These are phyloP conservation scores for Neofusicoccum laricinum DNA, from an alignment of 2,329 filamentous ascomycete genomes.

Conservation along the genomic window DNA sequence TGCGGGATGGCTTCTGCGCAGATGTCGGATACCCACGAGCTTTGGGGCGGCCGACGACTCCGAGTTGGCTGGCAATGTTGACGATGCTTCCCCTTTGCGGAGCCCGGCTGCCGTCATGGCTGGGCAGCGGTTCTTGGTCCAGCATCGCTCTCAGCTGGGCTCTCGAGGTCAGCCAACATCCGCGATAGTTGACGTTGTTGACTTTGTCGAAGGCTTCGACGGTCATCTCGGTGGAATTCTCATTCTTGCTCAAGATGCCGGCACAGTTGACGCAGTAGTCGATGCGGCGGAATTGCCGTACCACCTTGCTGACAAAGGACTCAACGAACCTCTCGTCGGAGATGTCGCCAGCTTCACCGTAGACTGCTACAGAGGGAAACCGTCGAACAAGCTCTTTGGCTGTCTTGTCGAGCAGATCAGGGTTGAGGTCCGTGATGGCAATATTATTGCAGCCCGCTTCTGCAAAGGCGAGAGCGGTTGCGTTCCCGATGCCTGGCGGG, in stretches of 20 bases:
- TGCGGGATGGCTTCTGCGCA: not conserved
- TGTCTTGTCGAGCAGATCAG: conserved; percentile 38
- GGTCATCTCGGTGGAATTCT: conserved; percentile 47
- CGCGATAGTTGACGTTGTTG: conserved; percentile 56
- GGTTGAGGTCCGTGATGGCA: conserved; percentile 54
- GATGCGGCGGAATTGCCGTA: conserved; percentile 43
- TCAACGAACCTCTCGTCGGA: conserved; percentile 47
- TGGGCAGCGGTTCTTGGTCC: conserved; percentile 50
- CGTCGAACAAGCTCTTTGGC: conserved; percentile 31
- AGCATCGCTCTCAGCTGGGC: conserved; percentile 53
- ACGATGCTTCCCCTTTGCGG: conserved; percentile 46
- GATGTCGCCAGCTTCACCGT: conserved; percentile 45
- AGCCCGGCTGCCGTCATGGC: conserved; percentile 43
- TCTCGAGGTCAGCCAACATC: conserved; percentile 56
- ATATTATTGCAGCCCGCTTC: conserved; percentile 50
- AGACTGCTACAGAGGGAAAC: conserved; percentile 35
- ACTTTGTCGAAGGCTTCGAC: conserved; percentile 52
- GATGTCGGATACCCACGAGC: conserved; percentile 31
- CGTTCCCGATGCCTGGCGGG: conserved; percentile 53
- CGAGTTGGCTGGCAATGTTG: conserved; percentile 55
- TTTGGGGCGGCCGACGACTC: conserved; percentile 33
- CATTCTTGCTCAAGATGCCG: conserved; percentile 47
- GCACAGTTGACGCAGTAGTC: conserved; percentile 59
- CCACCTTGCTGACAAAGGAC: conserved; percentile 33
- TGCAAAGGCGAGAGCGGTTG: conserved; percentile 52